Evolutionary conservation across 352 stramenopile species (phyloP).

Genomic region (Phytophthora cactorum): DNA sequence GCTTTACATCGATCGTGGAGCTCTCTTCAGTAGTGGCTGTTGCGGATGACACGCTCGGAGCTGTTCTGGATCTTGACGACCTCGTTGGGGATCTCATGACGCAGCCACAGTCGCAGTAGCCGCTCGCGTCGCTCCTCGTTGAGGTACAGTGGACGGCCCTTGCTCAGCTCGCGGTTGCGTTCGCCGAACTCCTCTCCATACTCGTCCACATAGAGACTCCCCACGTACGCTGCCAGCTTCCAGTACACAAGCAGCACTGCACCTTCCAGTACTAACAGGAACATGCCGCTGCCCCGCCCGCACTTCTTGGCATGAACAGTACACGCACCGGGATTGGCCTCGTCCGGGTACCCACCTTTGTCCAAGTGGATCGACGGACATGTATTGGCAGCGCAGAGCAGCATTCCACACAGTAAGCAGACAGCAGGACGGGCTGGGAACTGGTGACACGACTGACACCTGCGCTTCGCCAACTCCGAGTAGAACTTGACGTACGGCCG

Average conservation of each 20-base stretch:
- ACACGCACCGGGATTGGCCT: conserved; percentile 83
- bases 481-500: conserved; percentile 88
- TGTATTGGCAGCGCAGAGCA: conserved; percentile 84
- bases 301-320: conserved; percentile 89
- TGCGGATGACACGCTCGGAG: conserved; percentile 88
- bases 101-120: conserved; percentile 76
- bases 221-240: conserved; percentile 85
- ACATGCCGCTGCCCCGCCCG: conserved; percentile 81
- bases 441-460: conserved; percentile 73
- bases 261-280: conserved; percentile 84
- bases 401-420: conserved; percentile 81
- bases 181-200: conserved; percentile 91
- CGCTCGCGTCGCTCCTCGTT: conserved; percentile 75
- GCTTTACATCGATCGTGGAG: conserved; percentile 7
- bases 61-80: conserved; percentile 91
- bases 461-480: conserved; percentile 82
- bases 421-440: conserved; percentile 86
- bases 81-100: conserved; percentile 87
- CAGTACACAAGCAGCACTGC: conserved; percentile 87
- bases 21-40: conserved; percentile 78
- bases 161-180: conserved; percentile 81
- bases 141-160: conserved; percentile 82
- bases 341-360: conserved; percentile 75
- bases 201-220: conserved; percentile 87
- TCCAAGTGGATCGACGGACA: conserved; percentile 77